Evolutionary conservation across 2,329 filamentous ascomycete species (phyloP).

Genomic region (Clarireedia monteithiana): DNA sequence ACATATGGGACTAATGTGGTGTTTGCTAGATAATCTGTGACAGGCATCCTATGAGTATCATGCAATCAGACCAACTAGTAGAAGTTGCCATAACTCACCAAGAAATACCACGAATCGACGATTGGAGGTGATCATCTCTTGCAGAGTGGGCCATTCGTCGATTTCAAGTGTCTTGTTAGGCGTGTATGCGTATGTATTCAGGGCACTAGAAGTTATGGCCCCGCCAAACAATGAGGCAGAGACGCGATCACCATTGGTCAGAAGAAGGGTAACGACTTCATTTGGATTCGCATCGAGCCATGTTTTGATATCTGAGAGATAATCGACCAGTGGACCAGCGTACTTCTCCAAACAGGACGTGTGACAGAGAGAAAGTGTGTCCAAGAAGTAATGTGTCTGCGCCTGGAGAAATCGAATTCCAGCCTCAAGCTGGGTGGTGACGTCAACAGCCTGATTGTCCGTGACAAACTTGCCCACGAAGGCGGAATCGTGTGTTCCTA

Average conservation of each 20-base stretch:
- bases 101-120: slow-evolving; percentile 66
- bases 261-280: slow-evolving; percentile 56
- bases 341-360: slow-evolving; percentile 29
- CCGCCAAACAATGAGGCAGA: slow-evolving; percentile 45
- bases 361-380: slow-evolving; percentile 23
- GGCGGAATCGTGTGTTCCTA: slow-evolving; percentile 58
- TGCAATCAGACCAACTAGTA: no score
- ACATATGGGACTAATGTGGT: slow-evolving; percentile 50
- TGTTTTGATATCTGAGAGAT: slow-evolving; percentile 46
- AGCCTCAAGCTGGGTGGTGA: slow-evolving; percentile 50
- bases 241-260: slow-evolving; percentile 55
- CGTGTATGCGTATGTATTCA: slow-evolving; percentile 23
- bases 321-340: slow-evolving; percentile 47
- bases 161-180: slow-evolving; percentile 30
- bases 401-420: slow-evolving; percentile 61
- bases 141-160: slow-evolving; percentile 61
- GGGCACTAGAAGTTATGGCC: slow-evolving; percentile 19
- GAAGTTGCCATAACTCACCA: slow-evolving; percentile 34
- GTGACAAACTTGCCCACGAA: slow-evolving; percentile 26
- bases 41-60: neutral
- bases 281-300: slow-evolving; percentile 52
- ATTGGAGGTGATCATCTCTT: slow-evolving; percentile 52
- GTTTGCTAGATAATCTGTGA: slow-evolving; percentile 51
- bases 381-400: slow-evolving; percentile 33
- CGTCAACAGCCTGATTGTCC: slow-evolving; percentile 50